Evolutionary conservation across 305 asterid genomes (phyloP).

Genomic region (Salvia sclarea): DNA sequence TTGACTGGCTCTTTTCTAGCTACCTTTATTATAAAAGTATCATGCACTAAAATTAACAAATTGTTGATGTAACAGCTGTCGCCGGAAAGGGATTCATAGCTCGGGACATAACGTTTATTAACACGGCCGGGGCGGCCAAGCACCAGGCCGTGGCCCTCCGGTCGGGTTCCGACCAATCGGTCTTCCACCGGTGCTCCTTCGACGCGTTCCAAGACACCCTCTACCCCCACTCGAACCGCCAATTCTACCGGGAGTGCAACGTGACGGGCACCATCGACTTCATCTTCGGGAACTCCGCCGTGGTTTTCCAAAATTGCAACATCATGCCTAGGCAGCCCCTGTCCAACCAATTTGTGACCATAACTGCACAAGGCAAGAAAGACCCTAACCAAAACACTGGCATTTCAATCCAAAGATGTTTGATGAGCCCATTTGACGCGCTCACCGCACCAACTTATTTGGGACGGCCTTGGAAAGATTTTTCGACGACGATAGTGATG

Average conservation of each 20-base stretch:
- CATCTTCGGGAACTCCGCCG: conserved; percentile 85
- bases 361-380: conserved; percentile 86
- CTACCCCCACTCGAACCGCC: conserved; percentile 80
- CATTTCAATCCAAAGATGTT: conserved; percentile 68
- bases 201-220: conserved; percentile 84
- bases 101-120: conserved; percentile 60
- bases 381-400: conserved; percentile 75
- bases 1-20: not conserved
- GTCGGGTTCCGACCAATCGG: conserved; percentile 69
- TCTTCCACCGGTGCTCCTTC: conserved; percentile 61
- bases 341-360: conserved; percentile 69
- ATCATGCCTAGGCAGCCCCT: conserved; percentile 79
- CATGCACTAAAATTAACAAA: not conserved
- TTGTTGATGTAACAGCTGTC: conserved; percentile 40
- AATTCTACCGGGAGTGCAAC: conserved; percentile 77
- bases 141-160: conserved; percentile 88
- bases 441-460: conserved; percentile 54
- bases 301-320: conserved; percentile 70
- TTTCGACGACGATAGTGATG: conserved; percentile 69
- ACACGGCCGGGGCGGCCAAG: conserved; percentile 79
- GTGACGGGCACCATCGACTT: conserved; percentile 83
- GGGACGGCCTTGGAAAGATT: conserved; percentile 82
- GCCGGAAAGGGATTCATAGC: conserved; percentile 75
- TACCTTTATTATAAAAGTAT: not conserved
- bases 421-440: conserved; percentile 41